phyloP scores from a whole-genome alignment of 2,329 filamentous ascomycete species.

The Penicillium janthinellum region DNA sequence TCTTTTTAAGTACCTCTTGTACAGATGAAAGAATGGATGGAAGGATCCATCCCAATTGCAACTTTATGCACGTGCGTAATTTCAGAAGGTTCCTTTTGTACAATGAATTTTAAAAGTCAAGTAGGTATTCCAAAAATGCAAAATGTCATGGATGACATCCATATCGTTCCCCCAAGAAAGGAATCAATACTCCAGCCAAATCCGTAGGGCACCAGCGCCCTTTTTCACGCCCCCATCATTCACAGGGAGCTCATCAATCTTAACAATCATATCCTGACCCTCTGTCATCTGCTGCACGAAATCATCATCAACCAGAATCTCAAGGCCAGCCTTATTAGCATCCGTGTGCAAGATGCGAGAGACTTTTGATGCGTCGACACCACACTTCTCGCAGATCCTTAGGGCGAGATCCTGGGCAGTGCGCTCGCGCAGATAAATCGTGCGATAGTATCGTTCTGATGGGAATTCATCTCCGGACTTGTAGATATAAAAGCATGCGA shows the following conservation, averaged over 20 bases:
- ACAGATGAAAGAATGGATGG: no score
- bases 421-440: background rate
- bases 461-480: background rate
- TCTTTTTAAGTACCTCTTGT: no score
- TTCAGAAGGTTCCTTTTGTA: no score
- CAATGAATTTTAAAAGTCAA: no score
- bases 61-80: no score
- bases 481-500: background rate
- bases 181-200: background rate
- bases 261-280: background rate
- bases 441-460: background rate
- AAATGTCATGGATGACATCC: no score
- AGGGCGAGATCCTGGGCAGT: background rate
- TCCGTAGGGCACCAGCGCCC: background rate
- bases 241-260: background rate
- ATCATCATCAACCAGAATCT: background rate
- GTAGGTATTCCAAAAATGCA: no score
- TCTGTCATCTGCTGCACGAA: background rate
- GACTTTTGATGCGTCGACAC: background rate
- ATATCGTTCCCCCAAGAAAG: no score
- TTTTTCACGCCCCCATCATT: background rate
- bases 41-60: no score
- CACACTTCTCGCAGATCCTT: background rate
- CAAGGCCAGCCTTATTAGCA: background rate
- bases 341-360: background rate